Percentiles rank a stretch among this genome's conserved stretches.
Conservation (phyloP, 306 rosid species). For the Trifolium dubium region DNA sequence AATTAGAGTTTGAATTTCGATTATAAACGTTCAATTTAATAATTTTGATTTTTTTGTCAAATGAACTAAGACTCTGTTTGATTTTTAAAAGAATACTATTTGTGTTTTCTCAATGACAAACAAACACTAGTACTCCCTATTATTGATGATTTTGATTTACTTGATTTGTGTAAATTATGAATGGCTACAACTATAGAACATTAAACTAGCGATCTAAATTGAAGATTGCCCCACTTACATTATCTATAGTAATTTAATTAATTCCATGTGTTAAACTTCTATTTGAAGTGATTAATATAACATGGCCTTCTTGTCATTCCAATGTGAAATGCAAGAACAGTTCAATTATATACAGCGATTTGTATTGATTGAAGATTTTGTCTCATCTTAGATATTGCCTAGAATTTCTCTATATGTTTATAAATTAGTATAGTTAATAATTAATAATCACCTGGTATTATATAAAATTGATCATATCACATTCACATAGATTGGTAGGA, state of each 20-base stretch:
- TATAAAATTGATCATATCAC: background rate
- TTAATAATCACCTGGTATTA: conserved; percentile 11
- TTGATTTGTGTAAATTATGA: conserved; percentile 20
- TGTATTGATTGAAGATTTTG: conserved; percentile 18
- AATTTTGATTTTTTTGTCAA: no score
- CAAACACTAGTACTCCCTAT: background rate
- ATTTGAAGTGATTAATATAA: conserved; percentile 32
- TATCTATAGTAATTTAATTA: conserved; percentile 20
- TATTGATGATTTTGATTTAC: conserved; percentile 19
- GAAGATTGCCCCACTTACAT: conserved; percentile 17
- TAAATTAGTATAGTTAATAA: conserved; percentile 4
- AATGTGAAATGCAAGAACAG: conserved; percentile 9
- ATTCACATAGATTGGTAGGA: background rate
- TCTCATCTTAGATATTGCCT: conserved; percentile 12
- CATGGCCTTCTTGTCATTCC: background rate
- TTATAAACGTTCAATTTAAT: no score
- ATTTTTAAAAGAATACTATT: background rate
- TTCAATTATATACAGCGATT: background rate
- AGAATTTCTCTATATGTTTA: conserved; percentile 21
- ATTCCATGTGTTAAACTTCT: conserved; percentile 3
- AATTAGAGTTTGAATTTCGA: no score
- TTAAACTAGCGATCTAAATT: conserved; percentile 19
- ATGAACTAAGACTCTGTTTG: no score
- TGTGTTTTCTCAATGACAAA: conserved; percentile 14
- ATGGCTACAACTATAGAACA: conserved; percentile 29